These are phyloP conservation scores for Adansonia digitata DNA, from an alignment of 345 rosid genomes.

Conservation along the genomic window DNA sequence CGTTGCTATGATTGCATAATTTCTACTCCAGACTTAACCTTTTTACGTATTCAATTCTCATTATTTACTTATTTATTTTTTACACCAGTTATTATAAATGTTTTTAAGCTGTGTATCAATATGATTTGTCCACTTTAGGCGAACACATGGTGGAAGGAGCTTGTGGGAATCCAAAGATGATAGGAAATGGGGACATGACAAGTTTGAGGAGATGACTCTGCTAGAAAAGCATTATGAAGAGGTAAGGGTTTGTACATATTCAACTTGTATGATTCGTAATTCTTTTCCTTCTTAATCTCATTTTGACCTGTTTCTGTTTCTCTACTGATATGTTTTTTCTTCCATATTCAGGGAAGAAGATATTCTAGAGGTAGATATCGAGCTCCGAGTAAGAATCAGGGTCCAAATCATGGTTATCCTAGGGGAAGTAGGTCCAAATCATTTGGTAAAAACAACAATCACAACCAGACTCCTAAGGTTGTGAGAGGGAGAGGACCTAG, in stretches of 20 bases:
- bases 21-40: not conserved
- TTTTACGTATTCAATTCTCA: not conserved
- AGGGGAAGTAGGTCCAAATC: constrained; percentile 48
- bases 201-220: constrained; percentile 71
- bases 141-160: constrained; percentile 67
- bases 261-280: constrained; percentile 2
- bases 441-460: constrained; percentile 44
- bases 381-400: constrained; percentile 58
- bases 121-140: constrained; percentile 38
- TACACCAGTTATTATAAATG: not conserved
- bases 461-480: constrained; percentile 49
- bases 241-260: constrained; percentile 25
- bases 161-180: constrained; percentile 93
- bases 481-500: constrained; percentile 81
- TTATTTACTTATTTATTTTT: not conserved
- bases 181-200: constrained; percentile 97
- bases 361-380: constrained; percentile 53
- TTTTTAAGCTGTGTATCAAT: not conserved
- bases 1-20: not conserved
- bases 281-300: not conserved
- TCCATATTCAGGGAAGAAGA: constrained; percentile 52
- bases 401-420: constrained; percentile 43
- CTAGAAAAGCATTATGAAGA: constrained; percentile 60
- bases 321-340: constrained; percentile 10
- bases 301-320: constrained; percentile 6